Evolutionary conservation across 257 asterid genomes (phyloP).

Genomic region (Fraxinus cuspidata): DNA sequence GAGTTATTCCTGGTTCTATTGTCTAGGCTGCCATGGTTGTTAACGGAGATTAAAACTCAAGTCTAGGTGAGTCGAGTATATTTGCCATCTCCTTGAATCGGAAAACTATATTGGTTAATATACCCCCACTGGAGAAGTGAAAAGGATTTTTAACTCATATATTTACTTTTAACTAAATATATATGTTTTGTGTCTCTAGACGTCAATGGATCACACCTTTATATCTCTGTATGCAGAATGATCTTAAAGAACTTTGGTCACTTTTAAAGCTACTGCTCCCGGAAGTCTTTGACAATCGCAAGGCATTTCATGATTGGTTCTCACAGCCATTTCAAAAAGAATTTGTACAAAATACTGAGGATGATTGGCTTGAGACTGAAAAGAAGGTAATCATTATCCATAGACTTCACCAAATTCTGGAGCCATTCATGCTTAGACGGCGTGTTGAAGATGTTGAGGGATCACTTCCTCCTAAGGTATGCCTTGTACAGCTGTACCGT

Average conservation of each 20-base stretch:
- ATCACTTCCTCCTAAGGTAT: constrained; percentile 99
- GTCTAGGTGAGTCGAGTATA: not conserved
- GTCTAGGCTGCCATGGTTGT: not conserved
- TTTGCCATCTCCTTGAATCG: not conserved
- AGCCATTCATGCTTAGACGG: constrained; percentile 99
- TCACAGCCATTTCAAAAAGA: constrained; percentile 97
- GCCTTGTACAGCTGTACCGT: constrained; percentile 23
- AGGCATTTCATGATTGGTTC: constrained; percentile 99
- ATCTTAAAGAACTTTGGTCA: constrained; percentile 99
- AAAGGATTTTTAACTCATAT: not conserved
- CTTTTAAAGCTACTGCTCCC: constrained; percentile 94
- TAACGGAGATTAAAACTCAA: not conserved
- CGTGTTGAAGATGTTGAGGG: constrained; percentile 99
- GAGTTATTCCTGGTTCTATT: not conserved
- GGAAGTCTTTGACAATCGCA: constrained; percentile 93
- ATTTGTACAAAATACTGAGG: constrained; percentile 83
- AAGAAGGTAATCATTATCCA: constrained; percentile 97
- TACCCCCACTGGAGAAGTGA: not conserved
- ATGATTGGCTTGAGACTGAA: constrained; percentile 99
- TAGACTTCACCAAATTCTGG: constrained; percentile 96
- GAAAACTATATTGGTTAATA: not conserved
- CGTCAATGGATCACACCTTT: constrained; percentile 2
- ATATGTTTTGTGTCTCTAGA: not conserved
- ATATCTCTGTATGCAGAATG: constrained; percentile 65
- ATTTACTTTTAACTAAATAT: not conserved